These are phyloP conservation scores for Musa troglodytarum DNA, from an alignment of 176 grass and related monocot species.

Conservation along the genomic window DNA sequence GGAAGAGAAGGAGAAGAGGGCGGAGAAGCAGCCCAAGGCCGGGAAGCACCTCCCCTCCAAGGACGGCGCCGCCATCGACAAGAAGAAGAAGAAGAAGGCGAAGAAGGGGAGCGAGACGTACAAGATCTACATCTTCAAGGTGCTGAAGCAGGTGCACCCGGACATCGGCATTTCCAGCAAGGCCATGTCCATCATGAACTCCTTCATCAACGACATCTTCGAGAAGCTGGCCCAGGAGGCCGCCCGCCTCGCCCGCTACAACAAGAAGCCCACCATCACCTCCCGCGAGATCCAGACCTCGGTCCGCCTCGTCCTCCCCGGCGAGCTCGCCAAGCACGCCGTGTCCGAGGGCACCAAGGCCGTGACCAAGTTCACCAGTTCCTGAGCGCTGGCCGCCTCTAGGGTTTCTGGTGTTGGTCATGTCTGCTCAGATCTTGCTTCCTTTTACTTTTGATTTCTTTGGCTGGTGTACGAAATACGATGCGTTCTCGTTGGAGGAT, in stretches of 20 bases:
- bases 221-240: conserved; percentile 69
- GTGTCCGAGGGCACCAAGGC: conserved; percentile 67
- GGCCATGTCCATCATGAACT: conserved; percentile 96
- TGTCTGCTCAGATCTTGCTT: too few species aligned
- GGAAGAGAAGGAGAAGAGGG: conserved; percentile 10
- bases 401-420: too few species aligned
- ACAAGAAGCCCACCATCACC: conserved; percentile 75
- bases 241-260: conserved; percentile 46
- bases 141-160: conserved; percentile 77
- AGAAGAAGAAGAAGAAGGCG: conserved; percentile 14
- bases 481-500: too few species aligned
- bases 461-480: too few species aligned
- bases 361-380: conserved; percentile 58
- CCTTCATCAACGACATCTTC: conserved; percentile 81
- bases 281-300: conserved; percentile 68
- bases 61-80: neutral
- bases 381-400: neutral
- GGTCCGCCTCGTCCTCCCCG: conserved; percentile 50
- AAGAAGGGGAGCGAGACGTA: conserved; percentile 45
- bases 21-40: conserved; percentile 5
- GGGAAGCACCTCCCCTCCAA: conserved; percentile 4
- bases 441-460: too few species aligned
- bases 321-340: conserved; percentile 67
- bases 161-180: conserved; percentile 91
- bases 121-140: conserved; percentile 97